Percentiles rank a stretch among this genome's conserved stretches.
Evolutionary conservation across 495 filamentous ascomycete species (phyloP).

Genomic region (Xylaria flabelliformis): DNA sequence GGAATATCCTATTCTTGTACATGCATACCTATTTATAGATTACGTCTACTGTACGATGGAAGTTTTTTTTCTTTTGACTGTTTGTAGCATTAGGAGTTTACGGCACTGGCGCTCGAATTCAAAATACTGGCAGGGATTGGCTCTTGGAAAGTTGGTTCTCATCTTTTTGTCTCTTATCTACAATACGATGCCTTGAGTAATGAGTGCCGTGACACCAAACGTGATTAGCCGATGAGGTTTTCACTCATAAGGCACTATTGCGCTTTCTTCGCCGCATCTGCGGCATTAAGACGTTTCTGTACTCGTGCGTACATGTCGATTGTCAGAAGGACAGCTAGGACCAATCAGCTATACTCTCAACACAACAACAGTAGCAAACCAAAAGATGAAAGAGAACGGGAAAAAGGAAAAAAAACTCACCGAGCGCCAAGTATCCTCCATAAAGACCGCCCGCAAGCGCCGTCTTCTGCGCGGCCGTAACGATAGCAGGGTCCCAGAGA

Average conservation of each 20-base stretch:
- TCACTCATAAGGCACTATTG: slow-evolving; percentile 31
- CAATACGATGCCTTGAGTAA: background rate
- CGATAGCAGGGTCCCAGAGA: slow-evolving; percentile 59
- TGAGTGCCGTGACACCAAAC: background rate
- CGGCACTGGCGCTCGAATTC: background rate
- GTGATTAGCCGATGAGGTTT: background rate
- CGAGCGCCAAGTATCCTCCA: slow-evolving; percentile 73
- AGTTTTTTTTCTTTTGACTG: slow-evolving; percentile 10
- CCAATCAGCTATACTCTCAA: background rate
- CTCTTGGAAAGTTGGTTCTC: slow-evolving; percentile 4
- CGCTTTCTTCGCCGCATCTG: slow-evolving; percentile 47
- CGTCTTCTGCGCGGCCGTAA: slow-evolving; percentile 58
- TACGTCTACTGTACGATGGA: slow-evolving; percentile 11
- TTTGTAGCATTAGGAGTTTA: slow-evolving; percentile 26
- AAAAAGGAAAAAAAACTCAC: slow-evolving; percentile 58
- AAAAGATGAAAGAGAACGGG: background rate
- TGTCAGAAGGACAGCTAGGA: slow-evolving; percentile 47
- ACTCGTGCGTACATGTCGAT: slow-evolving; percentile 51
- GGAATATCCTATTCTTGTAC: slow-evolving; percentile 17
- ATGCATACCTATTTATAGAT: slow-evolving; percentile 20
- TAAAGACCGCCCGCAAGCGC: slow-evolving; percentile 62
- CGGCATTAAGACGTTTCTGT: slow-evolving; percentile 41
- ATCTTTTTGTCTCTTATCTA: background rate
- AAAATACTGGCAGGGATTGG: slow-evolving; percentile 25
- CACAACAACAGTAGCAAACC: background rate